Evolutionary conservation across 2,329 filamentous ascomycete species (phyloP).

Genomic region (Trichoderma sp.): DNA sequence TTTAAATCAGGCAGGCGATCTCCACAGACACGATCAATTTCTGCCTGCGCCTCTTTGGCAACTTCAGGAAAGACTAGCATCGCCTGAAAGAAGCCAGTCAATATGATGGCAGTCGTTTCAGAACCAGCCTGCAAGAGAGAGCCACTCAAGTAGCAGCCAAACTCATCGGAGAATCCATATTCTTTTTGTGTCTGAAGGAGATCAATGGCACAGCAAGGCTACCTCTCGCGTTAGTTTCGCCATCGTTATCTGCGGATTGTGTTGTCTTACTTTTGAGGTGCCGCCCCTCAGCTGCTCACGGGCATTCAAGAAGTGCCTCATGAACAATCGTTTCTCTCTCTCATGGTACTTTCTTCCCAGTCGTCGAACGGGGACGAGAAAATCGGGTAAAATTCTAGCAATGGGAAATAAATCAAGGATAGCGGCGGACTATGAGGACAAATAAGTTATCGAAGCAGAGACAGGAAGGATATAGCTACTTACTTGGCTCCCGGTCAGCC

Average conservation of each 20-base stretch:
- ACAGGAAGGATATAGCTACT: neutral
- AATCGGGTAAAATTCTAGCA: neutral
- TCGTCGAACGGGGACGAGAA: neutral
- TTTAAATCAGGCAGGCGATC: conserved; percentile 30
- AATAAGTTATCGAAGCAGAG: neutral
- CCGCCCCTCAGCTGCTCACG: neutral
- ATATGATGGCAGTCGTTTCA: conserved; percentile 13
- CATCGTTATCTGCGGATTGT: rapidly evolving
- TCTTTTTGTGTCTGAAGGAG: conserved; percentile 3
- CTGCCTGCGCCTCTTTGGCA: conserved; percentile 29
- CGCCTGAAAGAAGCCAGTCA: conserved; percentile 26
- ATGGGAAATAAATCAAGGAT: conserved; percentile 2
- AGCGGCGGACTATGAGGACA: neutral
- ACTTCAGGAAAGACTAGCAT: conserved; percentile 30
- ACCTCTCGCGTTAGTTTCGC: neutral
- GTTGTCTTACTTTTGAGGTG: neutral
- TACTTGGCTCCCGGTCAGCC: neutral
- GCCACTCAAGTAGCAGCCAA: conserved; percentile 6
- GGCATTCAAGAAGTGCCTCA: conserved; percentile 8
- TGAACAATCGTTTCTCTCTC: neutral
- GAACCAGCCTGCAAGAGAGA: conserved; percentile 7
- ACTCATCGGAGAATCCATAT: conserved; percentile 1
- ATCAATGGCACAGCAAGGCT: conserved; percentile 8
- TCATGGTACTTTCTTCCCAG: neutral
- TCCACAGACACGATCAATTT: conserved; percentile 34